phyloP scores from a whole-genome alignment of 495 filamentous ascomycete species.

The Margaritispora aquatica region DNA sequence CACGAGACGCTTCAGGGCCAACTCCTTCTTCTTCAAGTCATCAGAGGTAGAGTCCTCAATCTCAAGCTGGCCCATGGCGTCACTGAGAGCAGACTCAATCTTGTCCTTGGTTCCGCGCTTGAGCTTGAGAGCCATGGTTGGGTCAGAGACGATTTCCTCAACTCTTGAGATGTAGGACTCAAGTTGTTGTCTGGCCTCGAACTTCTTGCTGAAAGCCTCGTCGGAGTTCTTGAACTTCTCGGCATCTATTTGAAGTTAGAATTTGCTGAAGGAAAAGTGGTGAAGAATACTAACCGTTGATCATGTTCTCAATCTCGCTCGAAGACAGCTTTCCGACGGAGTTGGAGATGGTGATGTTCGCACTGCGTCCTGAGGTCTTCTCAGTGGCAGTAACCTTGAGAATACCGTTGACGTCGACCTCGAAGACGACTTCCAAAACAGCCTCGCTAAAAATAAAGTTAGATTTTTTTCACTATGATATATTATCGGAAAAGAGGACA shows the following conservation, averaged over 20 bases:
- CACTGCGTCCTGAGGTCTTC: constrained; percentile 95
- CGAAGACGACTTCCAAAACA: constrained; percentile 96
- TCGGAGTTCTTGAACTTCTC: constrained; percentile 98
- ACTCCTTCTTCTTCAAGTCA: constrained; percentile 99
- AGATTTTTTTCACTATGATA: too few species aligned
- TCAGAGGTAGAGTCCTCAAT: constrained; percentile 84
- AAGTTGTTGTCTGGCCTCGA: constrained; percentile 97
- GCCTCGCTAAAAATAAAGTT: too few species aligned
- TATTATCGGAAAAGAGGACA: too few species aligned
- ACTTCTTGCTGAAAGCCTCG: constrained; percentile 98
- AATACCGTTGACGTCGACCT: constrained; percentile 99
- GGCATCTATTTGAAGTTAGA: constrained; percentile 46
- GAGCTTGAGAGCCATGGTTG: constrained; percentile 89
- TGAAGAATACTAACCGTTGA: constrained; percentile 58
- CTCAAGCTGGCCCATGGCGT: constrained; percentile 83
- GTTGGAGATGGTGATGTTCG: constrained; percentile 99
- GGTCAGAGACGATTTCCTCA: constrained; percentile 97
- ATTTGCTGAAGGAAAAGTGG: neutral
- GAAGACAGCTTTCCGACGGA: constrained; percentile 97
- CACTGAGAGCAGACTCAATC: constrained; percentile 88
- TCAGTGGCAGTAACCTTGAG: constrained; percentile 99
- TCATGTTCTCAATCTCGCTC: constrained; percentile 95
- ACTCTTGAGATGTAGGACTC: constrained; percentile 99
- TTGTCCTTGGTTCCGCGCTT: constrained; percentile 99
- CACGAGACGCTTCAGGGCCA: constrained; percentile 93